Conservation (phyloP, 768 basidiomycete genomes). For the Cystoderma amianthinum region DNA sequence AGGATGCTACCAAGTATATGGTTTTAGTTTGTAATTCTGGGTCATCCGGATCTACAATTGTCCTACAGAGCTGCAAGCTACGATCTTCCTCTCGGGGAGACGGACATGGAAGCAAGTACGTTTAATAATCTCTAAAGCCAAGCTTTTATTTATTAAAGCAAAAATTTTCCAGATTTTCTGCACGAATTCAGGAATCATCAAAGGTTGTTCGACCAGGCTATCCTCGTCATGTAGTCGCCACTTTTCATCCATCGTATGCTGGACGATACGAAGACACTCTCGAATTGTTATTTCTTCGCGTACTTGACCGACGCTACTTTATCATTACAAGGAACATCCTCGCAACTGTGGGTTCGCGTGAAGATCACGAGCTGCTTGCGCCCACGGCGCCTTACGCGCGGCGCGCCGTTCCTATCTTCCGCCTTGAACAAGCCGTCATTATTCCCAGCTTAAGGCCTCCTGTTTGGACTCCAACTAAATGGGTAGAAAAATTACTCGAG, state of each 20-base stretch:
- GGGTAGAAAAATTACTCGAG: constrained; percentile 21
- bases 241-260: constrained; percentile 25
- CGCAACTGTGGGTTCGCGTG: constrained; percentile 40
- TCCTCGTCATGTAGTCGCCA: constrained; percentile 19
- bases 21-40: constrained; percentile 13
- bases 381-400: constrained; percentile 36
- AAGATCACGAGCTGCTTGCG: constrained; percentile 41
- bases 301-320: constrained; percentile 25
- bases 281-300: constrained; percentile 38
- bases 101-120: constrained; percentile 17
- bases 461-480: constrained; percentile 27
- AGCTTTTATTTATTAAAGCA: no score
- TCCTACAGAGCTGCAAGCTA: constrained; percentile 15
- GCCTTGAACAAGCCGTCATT: constrained; percentile 15
- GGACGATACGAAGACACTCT: constrained; percentile 42
- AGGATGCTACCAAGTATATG: constrained; percentile 17
- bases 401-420: constrained; percentile 14
- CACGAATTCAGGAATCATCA: constrained; percentile 20
- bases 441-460: constrained; percentile 30
- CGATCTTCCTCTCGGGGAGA: constrained; percentile 13
- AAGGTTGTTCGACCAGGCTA: constrained; percentile 14
- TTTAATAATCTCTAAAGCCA: no score
- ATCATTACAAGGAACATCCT: constrained; percentile 36
- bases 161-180: constrained; percentile 22
- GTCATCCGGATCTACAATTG: constrained; percentile 7